Evolutionary conservation across 306 rosid species (phyloP), one percentile per base, ranked within the genome.

Genomic region (Vigna angularis): DNA sequence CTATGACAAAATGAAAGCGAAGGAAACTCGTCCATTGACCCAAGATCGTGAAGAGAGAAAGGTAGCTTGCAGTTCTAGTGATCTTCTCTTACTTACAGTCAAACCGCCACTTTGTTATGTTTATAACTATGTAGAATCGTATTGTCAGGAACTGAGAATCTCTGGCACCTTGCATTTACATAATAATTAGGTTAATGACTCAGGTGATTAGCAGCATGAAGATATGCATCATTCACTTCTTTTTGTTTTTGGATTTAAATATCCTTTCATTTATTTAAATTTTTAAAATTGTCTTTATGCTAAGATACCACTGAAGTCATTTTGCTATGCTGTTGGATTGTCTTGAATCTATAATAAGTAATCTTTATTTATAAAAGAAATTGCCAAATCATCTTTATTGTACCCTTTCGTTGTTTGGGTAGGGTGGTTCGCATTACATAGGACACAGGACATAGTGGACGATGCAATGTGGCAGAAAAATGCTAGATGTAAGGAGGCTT

Each of bases 1-100:
- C 68, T 93, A 93, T 78, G 99, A 90, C 57, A 85, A 91, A 70
- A 91, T 88, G 99, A 95, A 95, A 82, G 83, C 84, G 65, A 88
- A 89, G 82, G 83, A 73, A 20, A 51, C 86, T 13, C 92, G 81
- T 62, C 97, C 98, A 61, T 51, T 73, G 57, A 83, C 69, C 1
- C 91, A 88, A 78, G 99, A 95, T 30, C 93, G 81, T 14, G 86
- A 87, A 82, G 94, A 87, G 82, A 88, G 93, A 83, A 93, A 84
- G 90, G 98, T 93, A 4, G 44, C 7, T 30, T 62, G 7, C 80
- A 42, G 34, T 14, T 77, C 63, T 6, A 52, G 55, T 32, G 38
- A 30, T 73, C 53, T 45, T 47, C 9, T 68, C 24, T n/a, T 9
- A 15, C 0, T 45, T 55, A 20, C 28, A 44, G 13, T 66, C 36